Evolutionary conservation across 164 flowering plant genomes (phyloP).

Genomic region (Berberis vulgaris): DNA sequence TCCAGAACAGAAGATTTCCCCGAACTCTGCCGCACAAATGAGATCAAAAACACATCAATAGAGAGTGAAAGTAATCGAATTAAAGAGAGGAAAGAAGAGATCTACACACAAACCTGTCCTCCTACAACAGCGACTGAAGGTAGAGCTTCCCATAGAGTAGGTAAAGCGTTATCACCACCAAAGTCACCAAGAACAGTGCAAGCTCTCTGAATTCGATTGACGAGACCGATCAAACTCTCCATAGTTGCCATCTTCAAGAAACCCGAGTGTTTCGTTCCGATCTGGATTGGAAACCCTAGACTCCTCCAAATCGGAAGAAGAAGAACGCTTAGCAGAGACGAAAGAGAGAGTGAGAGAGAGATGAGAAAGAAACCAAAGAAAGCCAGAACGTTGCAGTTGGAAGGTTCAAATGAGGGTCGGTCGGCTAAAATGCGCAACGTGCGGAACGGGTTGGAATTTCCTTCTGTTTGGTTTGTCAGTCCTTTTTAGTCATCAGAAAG

Average conservation of each 20-base stretch:
- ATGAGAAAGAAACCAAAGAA: too few species aligned
- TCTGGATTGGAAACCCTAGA: too few species aligned
- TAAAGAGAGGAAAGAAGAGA: neutral
- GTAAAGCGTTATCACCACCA: constrained; percentile 46
- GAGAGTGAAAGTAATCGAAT: neutral
- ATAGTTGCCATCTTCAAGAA: constrained; percentile 44
- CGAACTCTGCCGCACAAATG: constrained; percentile 45
- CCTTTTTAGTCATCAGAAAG: too few species aligned
- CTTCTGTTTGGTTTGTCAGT: too few species aligned
- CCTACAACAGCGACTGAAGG: constrained; percentile 75
- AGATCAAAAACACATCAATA: neutral
- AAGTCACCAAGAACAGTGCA: constrained; percentile 78
- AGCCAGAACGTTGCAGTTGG: too few species aligned
- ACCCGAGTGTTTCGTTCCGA: too few species aligned
- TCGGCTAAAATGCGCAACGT: too few species aligned
- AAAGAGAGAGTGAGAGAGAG: too few species aligned
- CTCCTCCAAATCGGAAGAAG: too few species aligned
- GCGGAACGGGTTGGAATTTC: too few species aligned
- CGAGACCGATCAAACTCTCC: constrained; percentile 93
- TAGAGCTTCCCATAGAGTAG: constrained; percentile 72
- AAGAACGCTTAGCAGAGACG: too few species aligned
- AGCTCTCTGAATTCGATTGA: constrained; percentile 76
- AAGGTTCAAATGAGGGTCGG: too few species aligned
- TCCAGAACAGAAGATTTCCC: constrained; percentile 84
- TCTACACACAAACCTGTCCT: constrained; percentile 40